Base-by-base conservation (phyloP, 2,329 filamentous ascomycete genomes). In the Aspergillus vadensis region DNA sequence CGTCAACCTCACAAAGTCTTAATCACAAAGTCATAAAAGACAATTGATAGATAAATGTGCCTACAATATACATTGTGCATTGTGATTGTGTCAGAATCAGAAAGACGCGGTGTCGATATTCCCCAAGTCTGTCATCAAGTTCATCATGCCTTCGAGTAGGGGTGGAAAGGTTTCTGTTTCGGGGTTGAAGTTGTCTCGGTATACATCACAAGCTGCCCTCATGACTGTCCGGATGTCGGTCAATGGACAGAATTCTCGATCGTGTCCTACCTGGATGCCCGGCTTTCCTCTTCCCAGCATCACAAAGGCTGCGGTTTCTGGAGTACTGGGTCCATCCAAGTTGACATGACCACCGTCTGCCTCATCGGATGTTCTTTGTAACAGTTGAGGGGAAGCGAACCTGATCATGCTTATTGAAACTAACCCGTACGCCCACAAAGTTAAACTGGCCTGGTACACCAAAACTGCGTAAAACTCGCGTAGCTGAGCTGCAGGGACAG, bases 361-460 rank as follows among this genome's bases (percentile, higher is more conserved):
- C 21, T 21, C 21, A 3, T 21, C 21, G 21, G 21, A 27, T 27
- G 30, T 8, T 36, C 30, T 21, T 21, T 36, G 30, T 8, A 12
- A 36, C 12, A 36, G 12, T 36, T 36, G 30, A 12, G 30, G 30
- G 12, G 30, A 36, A 12, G 30, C 12, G 30, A 12, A 8, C 21
- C 14, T 27, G 17, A 12, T 49, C 47, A 49, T 15, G 17, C 19
- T 25, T 27, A 15, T 19, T 27, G 47, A 49, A 3, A 57, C 27
- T 30, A 57, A 17, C 8, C 54, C 54, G 19, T 57, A 49, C n/a
- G 43, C 54, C 41, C 43, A 57, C 25, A 57, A 44, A 9, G 54
- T 57, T 15, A 57, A 36, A 12, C 41, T 48, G 3, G 41, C 43
- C 23, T 57, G 43, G 32, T 57, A 57, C 9, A 57, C 6, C n/a